Percentiles rank a stretch among this genome's conserved stretches.
Conservation (phyloP, 2,329 filamentous ascomycete genomes). For the Coleophoma crateriformis region DNA sequence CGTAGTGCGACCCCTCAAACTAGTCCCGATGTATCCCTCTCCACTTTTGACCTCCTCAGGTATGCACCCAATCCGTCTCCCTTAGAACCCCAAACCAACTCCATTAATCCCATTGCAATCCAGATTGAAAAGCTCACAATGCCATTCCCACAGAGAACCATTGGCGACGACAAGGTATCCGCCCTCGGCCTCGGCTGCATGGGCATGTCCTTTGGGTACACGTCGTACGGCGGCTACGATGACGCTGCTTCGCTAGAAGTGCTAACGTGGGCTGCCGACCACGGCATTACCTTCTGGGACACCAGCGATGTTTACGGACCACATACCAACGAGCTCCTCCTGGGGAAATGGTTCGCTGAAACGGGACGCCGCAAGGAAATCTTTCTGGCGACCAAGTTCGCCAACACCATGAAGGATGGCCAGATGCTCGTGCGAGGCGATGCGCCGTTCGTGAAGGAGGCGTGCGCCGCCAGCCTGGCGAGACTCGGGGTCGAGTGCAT, state of each 20-base stretch:
- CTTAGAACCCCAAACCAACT: too few relatives aligned
- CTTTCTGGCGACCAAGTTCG: constrained; percentile 10
- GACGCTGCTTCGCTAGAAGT: constrained; percentile 4
- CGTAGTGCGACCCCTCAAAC: too few relatives aligned
- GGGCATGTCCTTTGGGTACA: constrained; percentile 29
- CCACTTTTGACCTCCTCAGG: too few relatives aligned
- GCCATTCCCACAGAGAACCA: constrained; percentile 31
- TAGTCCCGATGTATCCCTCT: too few relatives aligned
- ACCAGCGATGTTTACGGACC: constrained; percentile 5
- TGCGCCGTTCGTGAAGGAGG: constrained; percentile 32
- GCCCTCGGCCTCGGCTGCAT: constrained; percentile 27
- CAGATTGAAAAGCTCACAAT: not conserved
- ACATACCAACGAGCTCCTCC: constrained; percentile 4
- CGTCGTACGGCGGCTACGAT: constrained; percentile 21
- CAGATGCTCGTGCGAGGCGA: not conserved
- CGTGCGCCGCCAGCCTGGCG: constrained; percentile 31
- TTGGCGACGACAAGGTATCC: constrained; percentile 29
- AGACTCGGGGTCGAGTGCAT: constrained; percentile 31
- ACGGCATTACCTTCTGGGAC: constrained; percentile 6
- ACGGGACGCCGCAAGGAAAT: constrained; percentile 8
- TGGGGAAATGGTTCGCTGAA: constrained; percentile 8
- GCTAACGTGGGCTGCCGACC: constrained; percentile 5
- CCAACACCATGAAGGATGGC: constrained; percentile 6
- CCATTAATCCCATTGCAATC: too few relatives aligned
- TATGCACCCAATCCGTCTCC: too few relatives aligned